Evolutionary conservation across 2,329 filamentous ascomycete genomes (phyloP).

Genomic region (Aspergillaceae sp.): DNA sequence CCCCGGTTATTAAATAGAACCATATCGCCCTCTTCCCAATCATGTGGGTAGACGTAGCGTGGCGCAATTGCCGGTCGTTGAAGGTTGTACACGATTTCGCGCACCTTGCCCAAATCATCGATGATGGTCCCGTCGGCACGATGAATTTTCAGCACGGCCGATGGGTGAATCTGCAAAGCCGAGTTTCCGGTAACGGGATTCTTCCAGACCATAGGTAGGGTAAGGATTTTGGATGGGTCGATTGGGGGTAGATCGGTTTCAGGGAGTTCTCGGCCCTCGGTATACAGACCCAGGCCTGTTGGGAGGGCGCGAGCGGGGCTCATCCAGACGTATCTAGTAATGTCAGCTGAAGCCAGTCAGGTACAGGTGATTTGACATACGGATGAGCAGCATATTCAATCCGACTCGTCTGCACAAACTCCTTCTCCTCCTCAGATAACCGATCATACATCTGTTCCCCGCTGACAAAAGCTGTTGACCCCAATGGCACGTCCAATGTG

Average conservation of each 20-base stretch:
- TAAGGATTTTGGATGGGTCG: slow-evolving; percentile 58
- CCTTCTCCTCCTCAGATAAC: slow-evolving; percentile 57
- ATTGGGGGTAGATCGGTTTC: slow-evolving; percentile 54
- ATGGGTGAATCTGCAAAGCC: slow-evolving; percentile 66
- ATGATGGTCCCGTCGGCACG: slow-evolving; percentile 57
- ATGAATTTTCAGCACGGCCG: slow-evolving; percentile 61
- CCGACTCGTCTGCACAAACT: slow-evolving; percentile 56
- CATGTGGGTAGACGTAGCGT: slow-evolving; percentile 59
- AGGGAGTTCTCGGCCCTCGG: slow-evolving; percentile 56
- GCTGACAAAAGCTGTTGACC: slow-evolving; percentile 67
- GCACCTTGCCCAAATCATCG: slow-evolving; percentile 58
- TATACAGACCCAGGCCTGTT: slow-evolving; percentile 63
- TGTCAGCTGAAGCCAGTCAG: not conserved
- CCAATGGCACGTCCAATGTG: slow-evolving; percentile 58
- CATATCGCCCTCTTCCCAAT: slow-evolving; percentile 69
- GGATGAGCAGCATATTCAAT: slow-evolving; percentile 72
- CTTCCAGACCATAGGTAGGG: slow-evolving; percentile 68
- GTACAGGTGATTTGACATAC: slow-evolving; percentile 24
- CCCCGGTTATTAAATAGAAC: slow-evolving; percentile 74
- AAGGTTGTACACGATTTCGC: slow-evolving; percentile 61
- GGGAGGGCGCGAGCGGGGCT: slow-evolving; percentile 56
- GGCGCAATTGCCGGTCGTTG: slow-evolving; percentile 67
- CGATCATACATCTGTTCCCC: slow-evolving; percentile 63
- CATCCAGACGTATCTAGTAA: slow-evolving; percentile 63
- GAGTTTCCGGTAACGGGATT: slow-evolving; percentile 63